phyloP scores from a whole-genome alignment of 192 early-diverging fungal genomes.

The Backusella australiensis region DNA sequence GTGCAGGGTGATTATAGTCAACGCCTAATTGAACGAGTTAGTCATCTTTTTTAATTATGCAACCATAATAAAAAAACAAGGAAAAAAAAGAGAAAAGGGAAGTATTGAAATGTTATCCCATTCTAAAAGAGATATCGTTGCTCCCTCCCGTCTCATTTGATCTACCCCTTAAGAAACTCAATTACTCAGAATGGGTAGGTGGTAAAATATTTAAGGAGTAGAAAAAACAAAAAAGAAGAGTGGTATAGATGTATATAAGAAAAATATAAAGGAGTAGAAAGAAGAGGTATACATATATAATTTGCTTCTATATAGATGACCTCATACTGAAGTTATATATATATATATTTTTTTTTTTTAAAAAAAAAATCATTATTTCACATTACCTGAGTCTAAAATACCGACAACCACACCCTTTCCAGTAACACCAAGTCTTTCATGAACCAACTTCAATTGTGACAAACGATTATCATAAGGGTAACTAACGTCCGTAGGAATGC shows the following conservation, averaged over 20 bases:
- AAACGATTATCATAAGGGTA: conserved; percentile 22
- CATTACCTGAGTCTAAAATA: conserved; percentile 60
- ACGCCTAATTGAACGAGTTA: conserved; percentile 24
- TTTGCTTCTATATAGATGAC: not conserved
- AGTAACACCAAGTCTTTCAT: conserved; percentile 44
- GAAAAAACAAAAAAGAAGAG: too few species aligned
- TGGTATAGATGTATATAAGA: not conserved
- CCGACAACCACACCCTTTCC: conserved; percentile 65
- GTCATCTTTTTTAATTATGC: not conserved
- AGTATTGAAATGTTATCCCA: not conserved
- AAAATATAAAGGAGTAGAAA: not conserved
- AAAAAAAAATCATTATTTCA: not conserved
- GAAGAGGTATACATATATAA: not conserved
- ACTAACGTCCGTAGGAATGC: not conserved
- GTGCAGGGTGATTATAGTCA: conserved; percentile 63
- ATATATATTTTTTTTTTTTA: too few species aligned
- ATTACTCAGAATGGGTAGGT: not conserved
- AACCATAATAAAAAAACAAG: not conserved
- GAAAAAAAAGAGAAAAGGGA: not conserved
- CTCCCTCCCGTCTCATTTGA: not conserved
- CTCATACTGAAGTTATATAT: not conserved
- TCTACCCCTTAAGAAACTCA: not conserved
- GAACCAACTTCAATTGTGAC: conserved; percentile 51
- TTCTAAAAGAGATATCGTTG: not conserved
- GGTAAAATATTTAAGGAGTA: not conserved